Percentiles rank a stretch among this genome's conserved stretches.
Conservation (phyloP, 345 rosid genomes). For the Aethionema arabicum region DNA sequence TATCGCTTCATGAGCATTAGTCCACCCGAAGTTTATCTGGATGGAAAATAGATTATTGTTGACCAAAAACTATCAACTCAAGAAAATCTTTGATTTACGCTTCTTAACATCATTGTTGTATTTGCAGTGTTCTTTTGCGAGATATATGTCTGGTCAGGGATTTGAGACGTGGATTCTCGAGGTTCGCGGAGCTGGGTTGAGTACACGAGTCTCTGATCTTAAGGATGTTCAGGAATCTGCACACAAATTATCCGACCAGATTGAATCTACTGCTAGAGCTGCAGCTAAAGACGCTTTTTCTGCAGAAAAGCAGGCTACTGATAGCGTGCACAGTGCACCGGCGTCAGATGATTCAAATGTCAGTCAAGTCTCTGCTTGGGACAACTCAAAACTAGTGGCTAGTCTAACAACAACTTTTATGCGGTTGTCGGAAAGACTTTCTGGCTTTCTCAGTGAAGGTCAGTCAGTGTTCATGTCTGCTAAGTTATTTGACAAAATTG, state of each 20-base stretch:
- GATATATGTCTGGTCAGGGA: constrained; percentile 81
- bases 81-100: not conserved
- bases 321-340: constrained; percentile 29
- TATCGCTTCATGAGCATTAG: not conserved
- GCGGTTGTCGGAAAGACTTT: constrained; percentile 80
- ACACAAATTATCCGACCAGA: constrained; percentile 44
- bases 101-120: constrained; percentile 13
- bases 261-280: constrained; percentile 58
- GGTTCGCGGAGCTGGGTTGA: constrained; percentile 95
- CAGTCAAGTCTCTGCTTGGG: constrained; percentile 61
- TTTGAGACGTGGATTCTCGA: constrained; percentile 98
- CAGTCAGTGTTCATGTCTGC: constrained; percentile 73
- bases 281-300: constrained; percentile 45
- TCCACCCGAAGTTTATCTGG: not conserved
- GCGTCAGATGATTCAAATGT: constrained; percentile 42
- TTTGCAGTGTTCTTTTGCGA: constrained; percentile 83
- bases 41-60: not conserved
- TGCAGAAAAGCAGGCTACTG: constrained; percentile 30
- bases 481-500: constrained; percentile 73
- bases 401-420: constrained; percentile 71
- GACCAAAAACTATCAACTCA: not conserved
- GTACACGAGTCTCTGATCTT: constrained; percentile 54
- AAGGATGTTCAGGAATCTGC: constrained; percentile 60
- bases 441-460: constrained; percentile 87
- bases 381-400: constrained; percentile 61